Evolutionary conservation across 768 basidiomycete genomes (phyloP).

Genomic region (Pulveroboletus sp.): DNA sequence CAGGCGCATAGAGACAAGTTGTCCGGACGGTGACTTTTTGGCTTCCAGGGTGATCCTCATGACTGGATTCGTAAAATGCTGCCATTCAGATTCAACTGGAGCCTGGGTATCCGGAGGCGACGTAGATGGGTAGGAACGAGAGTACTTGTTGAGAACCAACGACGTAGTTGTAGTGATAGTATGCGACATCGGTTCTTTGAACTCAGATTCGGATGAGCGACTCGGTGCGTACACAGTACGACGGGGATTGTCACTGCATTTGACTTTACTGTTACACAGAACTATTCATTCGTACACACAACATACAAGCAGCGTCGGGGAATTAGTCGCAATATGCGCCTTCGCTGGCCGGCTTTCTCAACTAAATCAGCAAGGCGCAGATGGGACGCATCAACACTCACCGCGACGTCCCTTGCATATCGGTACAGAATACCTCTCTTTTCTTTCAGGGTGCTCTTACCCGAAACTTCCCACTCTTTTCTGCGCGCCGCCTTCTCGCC

Average conservation of each 20-base stretch:
- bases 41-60: conserved; percentile 61
- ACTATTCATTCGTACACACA: not conserved
- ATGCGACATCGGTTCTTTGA: no score
- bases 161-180: conserved; percentile 53
- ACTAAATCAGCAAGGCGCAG: conserved; percentile 5
- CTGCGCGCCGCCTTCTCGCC: conserved; percentile 57
- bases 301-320: not conserved
- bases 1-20: conserved; percentile 59
- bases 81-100: conserved; percentile 53
- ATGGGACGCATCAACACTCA: conserved; percentile 38
- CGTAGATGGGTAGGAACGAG: conserved; percentile 50
- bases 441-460: conserved; percentile 59
- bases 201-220: no score
- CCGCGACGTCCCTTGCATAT: conserved; percentile 84
- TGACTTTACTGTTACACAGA: conserved; percentile 9
- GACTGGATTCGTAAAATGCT: conserved; percentile 69
- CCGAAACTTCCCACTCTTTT: conserved; percentile 65
- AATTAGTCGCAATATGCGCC: conserved; percentile 79
- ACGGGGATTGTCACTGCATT: not conserved
- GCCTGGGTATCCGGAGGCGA: conserved; percentile 15
- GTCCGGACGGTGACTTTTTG: conserved; percentile 43
- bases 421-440: conserved; percentile 71
- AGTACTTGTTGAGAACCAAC: conserved; percentile 60
- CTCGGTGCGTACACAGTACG: no score
- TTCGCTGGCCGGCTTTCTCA: conserved; percentile 64